phyloP scores from a whole-genome alignment of 495 filamentous ascomycete genomes.

The Hapsidospora chrysogenum region DNA sequence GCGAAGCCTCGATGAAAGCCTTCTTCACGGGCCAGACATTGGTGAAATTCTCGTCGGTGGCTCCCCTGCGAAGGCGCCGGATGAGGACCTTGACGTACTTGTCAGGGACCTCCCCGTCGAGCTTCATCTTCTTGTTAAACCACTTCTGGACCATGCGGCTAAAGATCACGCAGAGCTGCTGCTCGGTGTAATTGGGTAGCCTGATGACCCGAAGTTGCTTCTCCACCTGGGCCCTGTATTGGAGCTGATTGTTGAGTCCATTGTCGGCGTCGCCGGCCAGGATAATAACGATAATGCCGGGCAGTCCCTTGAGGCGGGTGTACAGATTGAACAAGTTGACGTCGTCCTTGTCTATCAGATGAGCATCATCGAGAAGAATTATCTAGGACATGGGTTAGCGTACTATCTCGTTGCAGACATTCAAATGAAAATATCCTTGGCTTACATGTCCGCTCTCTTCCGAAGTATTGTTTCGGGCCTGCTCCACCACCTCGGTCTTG shows the following conservation, averaged over 20 bases:
- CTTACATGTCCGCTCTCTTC: conserved; percentile 46
- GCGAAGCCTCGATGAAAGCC: conserved; percentile 28
- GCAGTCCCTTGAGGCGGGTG: no score
- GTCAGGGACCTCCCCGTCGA: conserved; percentile 41
- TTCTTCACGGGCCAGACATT: conserved; percentile 60
- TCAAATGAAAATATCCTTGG: no score
- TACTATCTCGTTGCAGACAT: no score
- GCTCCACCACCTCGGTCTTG: conserved; percentile 46
- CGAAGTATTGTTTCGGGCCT: conserved; percentile 36
- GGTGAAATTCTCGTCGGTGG: conserved; percentile 51
- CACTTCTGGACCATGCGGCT: conserved; percentile 29
- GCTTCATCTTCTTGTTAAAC: conserved; percentile 35
- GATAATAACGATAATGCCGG: conserved; percentile 61
- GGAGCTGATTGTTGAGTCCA: conserved; percentile 71
- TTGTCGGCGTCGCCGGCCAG: conserved; percentile 60
- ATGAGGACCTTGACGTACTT: conserved; percentile 49
- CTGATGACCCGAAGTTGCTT: conserved; percentile 55
- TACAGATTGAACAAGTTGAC: no score
- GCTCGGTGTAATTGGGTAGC: conserved; percentile 55
- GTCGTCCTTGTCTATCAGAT: conserved; percentile 60
- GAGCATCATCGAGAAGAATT: conserved; percentile 69
- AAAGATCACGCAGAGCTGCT: conserved; percentile 42
- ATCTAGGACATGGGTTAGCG: no score
- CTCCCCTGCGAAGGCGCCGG: conserved; percentile 40
- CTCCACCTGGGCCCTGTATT: conserved; percentile 56